Evolutionary conservation across 495 filamentous ascomycete species (phyloP).

Genomic region (Wilcoxina mikolae): DNA sequence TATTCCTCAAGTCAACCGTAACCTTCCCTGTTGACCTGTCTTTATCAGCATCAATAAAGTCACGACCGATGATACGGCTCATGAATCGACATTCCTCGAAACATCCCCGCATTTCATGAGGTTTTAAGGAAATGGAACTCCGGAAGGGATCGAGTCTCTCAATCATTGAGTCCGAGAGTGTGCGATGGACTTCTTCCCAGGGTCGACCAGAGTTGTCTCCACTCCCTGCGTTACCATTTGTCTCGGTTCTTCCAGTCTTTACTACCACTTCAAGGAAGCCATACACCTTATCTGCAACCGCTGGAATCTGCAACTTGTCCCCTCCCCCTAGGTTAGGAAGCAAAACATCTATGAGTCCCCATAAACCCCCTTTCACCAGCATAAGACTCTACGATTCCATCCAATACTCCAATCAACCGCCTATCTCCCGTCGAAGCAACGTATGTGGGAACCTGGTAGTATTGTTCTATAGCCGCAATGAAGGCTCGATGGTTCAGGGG

Average conservation of each 20-base stretch:
- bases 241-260: constrained; percentile 38
- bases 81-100: constrained; percentile 39
- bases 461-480: constrained; percentile 38
- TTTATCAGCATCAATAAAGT: constrained; percentile 33
- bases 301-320: neutral
- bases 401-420: constrained; percentile 69
- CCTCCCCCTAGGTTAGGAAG: too few species aligned
- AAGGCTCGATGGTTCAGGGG: constrained; percentile 39
- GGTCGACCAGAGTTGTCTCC: constrained; percentile 31
- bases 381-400: constrained; percentile 83
- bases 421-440: constrained; percentile 35
- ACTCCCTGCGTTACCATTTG: constrained; percentile 36
- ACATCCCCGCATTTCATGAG: constrained; percentile 38
- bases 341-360: constrained; percentile 35
- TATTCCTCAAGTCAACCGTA: constrained; percentile 35
- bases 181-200: constrained; percentile 39
- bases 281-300: constrained; percentile 34
- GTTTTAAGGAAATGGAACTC: constrained; percentile 32
- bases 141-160: constrained; percentile 37
- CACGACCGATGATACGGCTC: constrained; percentile 32
- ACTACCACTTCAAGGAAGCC: constrained; percentile 40
- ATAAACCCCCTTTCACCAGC: constrained; percentile 46
- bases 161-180: constrained; percentile 40
- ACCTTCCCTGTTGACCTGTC: constrained; percentile 35
- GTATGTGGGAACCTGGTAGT: constrained; percentile 37